phyloP scores from a whole-genome alignment of 176 grass and related monocot species.

The Aechmea fasciata region DNA sequence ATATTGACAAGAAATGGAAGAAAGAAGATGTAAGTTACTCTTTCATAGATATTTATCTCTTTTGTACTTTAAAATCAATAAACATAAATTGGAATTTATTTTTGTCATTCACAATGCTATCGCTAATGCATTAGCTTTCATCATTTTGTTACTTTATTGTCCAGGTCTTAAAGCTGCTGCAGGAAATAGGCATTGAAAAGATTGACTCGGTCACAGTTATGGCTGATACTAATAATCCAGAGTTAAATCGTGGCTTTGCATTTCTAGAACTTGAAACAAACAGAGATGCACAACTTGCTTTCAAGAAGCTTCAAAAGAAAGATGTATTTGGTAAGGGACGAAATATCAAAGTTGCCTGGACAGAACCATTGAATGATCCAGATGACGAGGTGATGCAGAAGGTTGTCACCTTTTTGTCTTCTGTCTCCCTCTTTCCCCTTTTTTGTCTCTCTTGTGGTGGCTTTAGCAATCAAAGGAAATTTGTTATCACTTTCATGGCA shows the following conservation, averaged over 20 bases:
- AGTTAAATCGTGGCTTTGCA: slow-evolving; percentile 51
- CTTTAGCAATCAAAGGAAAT: too few relatives aligned
- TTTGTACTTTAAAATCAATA: not conserved
- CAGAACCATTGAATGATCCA: slow-evolving; percentile 33
- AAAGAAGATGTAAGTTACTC: slow-evolving; percentile 55
- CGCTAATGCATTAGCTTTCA: not conserved
- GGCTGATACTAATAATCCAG: slow-evolving; percentile 29
- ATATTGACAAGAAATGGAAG: slow-evolving; percentile 57
- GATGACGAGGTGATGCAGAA: slow-evolving; percentile 54
- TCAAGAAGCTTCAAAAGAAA: slow-evolving; percentile 47
- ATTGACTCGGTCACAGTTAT: slow-evolving; percentile 43
- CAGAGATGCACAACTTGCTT: slow-evolving; percentile 49
- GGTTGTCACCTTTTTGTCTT: slow-evolving; percentile 20
- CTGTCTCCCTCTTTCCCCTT: not conserved
- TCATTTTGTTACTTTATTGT: slow-evolving; percentile 11
- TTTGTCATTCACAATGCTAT: slow-evolving; percentile 4
- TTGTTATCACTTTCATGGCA: too few relatives aligned
- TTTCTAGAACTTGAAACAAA: slow-evolving; percentile 58
- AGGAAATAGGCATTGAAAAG: slow-evolving; percentile 48
- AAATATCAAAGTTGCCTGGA: slow-evolving; percentile 44
- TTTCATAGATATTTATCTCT: not conserved
- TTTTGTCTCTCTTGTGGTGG: not conserved
- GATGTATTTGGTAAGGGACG: slow-evolving; percentile 38
- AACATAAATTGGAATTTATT: not conserved
- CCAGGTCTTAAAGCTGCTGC: slow-evolving; percentile 40